These are phyloP conservation scores for Primulina eburnea DNA, from an alignment of 257 asterid species.

Conservation along the genomic window DNA sequence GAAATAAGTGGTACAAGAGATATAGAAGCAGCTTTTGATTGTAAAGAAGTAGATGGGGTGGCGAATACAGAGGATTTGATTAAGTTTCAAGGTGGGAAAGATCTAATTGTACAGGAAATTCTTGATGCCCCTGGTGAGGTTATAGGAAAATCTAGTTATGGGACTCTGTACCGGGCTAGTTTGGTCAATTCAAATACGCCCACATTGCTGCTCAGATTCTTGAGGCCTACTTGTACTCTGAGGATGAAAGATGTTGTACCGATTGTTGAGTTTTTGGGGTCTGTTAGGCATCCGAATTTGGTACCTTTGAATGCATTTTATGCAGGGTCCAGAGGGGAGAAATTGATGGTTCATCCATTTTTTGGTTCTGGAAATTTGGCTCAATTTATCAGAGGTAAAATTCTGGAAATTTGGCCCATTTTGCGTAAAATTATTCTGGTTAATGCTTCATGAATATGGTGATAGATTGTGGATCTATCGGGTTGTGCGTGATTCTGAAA, in stretches of 20 bases:
- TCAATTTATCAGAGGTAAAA: constrained; percentile 65
- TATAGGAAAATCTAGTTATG: constrained; percentile 77
- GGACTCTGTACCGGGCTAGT: constrained; percentile 71
- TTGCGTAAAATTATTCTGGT: constrained; percentile 5
- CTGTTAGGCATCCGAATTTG: constrained; percentile 71
- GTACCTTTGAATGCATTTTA: constrained; percentile 80
- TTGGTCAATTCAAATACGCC: constrained; percentile 53
- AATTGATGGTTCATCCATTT: constrained; percentile 82
- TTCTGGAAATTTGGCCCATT: constrained; percentile 13
- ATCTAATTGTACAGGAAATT: constrained; percentile 54
- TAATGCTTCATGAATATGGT: constrained; percentile 16
- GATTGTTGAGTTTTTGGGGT: constrained; percentile 64
- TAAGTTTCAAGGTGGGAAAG: constrained; percentile 67
- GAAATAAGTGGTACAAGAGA: constrained; percentile 36
- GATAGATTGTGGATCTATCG: constrained; percentile 10
- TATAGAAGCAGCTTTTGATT: constrained; percentile 40
- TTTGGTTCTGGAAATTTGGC: constrained; percentile 62
- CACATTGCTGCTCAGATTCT: constrained; percentile 68
- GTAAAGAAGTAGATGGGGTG: constrained; percentile 41
- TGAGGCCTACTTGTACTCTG: constrained; percentile 86
- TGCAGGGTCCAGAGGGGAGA: constrained; percentile 83
- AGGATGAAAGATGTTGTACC: constrained; percentile 64
- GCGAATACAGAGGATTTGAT: constrained; percentile 51
- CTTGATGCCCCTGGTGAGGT: constrained; percentile 94
- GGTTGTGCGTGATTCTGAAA: constrained; percentile 11